phyloP scores from a whole-genome alignment of 1,284 basidiomycete species.

The Erythrobasidium hasegawianum region DNA sequence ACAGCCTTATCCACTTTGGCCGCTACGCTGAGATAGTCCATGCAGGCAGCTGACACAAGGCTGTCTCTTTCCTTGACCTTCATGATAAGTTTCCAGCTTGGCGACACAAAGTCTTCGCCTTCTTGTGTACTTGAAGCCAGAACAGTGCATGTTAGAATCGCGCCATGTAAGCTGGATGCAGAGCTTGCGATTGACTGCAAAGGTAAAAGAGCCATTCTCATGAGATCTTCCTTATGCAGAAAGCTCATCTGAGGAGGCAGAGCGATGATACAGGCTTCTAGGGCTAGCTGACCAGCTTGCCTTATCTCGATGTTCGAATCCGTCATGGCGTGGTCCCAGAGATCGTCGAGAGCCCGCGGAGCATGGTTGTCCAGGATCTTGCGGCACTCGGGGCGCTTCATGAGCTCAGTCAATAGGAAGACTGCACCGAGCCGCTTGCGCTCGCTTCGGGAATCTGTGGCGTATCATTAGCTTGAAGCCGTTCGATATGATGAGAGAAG shows the following conservation, averaged over 20 bases:
- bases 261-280: slow-evolving; percentile 18
- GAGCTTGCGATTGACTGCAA: background rate
- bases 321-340: slow-evolving; percentile 23
- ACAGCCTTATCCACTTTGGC: slow-evolving; percentile 2
- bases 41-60: slow-evolving; percentile 10
- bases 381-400: background rate
- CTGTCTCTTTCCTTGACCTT: slow-evolving; percentile 17
- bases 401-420: slow-evolving; percentile 20
- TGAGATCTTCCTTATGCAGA: slow-evolving; percentile 9
- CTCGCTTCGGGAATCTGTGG: slow-evolving; percentile 24
- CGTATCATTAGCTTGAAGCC: background rate
- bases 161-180: slow-evolving; percentile 5
- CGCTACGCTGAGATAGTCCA: slow-evolving; percentile 22
- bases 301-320: slow-evolving; percentile 19
- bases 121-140: background rate
- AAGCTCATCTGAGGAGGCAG: background rate
- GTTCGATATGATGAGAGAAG: too few species aligned
- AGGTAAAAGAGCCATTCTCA: slow-evolving; percentile 1
- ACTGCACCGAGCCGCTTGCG: slow-evolving; percentile 24
- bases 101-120: background rate
- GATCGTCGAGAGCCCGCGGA: slow-evolving; percentile 14
- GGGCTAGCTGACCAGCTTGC: slow-evolving; percentile 13
- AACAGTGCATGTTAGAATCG: slow-evolving; percentile 9
- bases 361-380: slow-evolving; percentile 3
- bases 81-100: slow-evolving; percentile 9